A percentile compares a stretch with the other conserved stretches of the same genome.
Evolutionary conservation across 768 basidiomycete species (phyloP).

Genomic region (Termitomyces sp.): DNA sequence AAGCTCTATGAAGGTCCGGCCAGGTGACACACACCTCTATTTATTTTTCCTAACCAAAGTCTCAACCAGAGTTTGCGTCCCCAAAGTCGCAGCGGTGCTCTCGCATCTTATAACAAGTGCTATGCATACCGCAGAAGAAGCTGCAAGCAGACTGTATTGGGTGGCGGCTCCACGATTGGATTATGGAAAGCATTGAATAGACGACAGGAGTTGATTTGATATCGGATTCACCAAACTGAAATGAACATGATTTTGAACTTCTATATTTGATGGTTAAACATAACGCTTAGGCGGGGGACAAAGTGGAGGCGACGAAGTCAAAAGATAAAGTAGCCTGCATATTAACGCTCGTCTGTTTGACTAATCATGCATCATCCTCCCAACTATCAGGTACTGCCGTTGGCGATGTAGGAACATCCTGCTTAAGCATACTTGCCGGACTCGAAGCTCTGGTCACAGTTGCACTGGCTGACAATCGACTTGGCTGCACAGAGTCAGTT

Average conservation of each 20-base stretch:
- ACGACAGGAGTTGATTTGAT: no score
- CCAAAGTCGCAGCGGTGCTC: no score
- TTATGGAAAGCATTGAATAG: no score
- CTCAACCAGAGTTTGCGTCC: no score
- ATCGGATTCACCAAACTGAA: no score
- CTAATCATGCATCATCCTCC: constrained; percentile 25
- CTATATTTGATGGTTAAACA: no score
- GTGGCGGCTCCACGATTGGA: no score
- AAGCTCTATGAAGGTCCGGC: not conserved
- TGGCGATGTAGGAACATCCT: constrained; percentile 6
- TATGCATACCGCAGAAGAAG: no score
- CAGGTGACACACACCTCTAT: not conserved
- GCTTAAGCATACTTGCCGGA: not conserved
- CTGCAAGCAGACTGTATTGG: no score
- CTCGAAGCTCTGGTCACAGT: constrained; percentile 7
- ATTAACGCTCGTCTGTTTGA: not conserved
- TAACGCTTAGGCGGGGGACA: not conserved
- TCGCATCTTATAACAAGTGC: no score
- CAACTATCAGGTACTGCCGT: constrained; percentile 26
- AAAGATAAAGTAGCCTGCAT: not conserved
- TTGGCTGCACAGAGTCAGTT: not conserved
- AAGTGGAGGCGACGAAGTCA: not conserved
- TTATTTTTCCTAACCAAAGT: no score
- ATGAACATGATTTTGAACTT: not conserved
- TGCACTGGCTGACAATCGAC: constrained; percentile 2